These are phyloP conservation scores for Saturnispora halmiae DNA, from an alignment of 805 yeast genomes.

Conservation along the genomic window DNA sequence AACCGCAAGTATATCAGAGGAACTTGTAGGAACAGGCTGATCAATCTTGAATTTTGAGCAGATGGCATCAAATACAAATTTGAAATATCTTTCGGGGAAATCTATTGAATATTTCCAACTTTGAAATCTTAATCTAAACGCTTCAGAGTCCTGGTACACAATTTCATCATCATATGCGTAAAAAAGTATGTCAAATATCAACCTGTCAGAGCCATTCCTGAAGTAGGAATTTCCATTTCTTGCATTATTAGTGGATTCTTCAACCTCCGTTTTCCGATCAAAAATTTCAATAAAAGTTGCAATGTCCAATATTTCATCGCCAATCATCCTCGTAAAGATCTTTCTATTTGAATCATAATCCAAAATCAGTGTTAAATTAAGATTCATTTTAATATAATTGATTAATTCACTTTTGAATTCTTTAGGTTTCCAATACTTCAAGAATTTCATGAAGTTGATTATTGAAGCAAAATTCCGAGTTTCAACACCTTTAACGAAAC, in stretches of 20 bases:
- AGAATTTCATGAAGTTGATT: slow-evolving; percentile 16
- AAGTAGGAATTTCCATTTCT: slow-evolving; percentile 4
- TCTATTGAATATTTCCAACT: slow-evolving; percentile 14
- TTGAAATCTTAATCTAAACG: slow-evolving; percentile 14
- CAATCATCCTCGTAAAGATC: slow-evolving; percentile 30
- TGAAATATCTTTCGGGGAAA: slow-evolving; percentile 16
- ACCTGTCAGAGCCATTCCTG: slow-evolving; percentile 12
- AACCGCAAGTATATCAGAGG: not conserved
- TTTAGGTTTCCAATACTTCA: slow-evolving; percentile 34
- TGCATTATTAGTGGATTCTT: slow-evolving; percentile 13
- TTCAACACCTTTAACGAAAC: slow-evolving; percentile 18
- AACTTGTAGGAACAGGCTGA: not conserved
- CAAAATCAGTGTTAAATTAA: slow-evolving; percentile 26
- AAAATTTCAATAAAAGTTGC: slow-evolving; percentile 28
- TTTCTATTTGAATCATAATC: slow-evolving; percentile 31
- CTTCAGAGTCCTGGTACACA: slow-evolving; percentile 13
- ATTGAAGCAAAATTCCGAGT: slow-evolving; percentile 9
- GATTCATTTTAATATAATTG: slow-evolving; percentile 21
- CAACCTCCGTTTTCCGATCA: slow-evolving; percentile 12
- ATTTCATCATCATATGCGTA: slow-evolving; percentile 14
- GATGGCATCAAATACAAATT: slow-evolving; percentile 14
- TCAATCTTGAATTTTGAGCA: slow-evolving; percentile 7
- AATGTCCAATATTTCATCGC: slow-evolving; percentile 31
- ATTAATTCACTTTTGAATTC: slow-evolving; percentile 23
- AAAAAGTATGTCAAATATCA: slow-evolving; percentile 24